A percentile compares a stretch with the other conserved stretches of the same genome.
Evolutionary conservation across 129 eudicot genomes (phyloP).

Genomic region (Centaurea solstitialis): DNA sequence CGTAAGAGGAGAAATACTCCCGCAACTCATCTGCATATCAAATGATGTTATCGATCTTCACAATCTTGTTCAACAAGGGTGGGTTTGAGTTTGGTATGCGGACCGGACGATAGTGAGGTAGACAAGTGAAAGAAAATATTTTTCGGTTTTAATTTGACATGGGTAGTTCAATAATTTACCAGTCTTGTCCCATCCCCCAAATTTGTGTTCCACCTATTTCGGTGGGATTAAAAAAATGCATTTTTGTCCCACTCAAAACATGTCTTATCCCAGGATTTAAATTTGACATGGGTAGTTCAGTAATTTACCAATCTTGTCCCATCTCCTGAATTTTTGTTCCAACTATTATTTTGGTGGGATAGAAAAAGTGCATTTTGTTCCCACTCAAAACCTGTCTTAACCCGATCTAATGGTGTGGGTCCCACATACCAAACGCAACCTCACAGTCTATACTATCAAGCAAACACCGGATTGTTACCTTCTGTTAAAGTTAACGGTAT

Average conservation of each 20-base stretch:
- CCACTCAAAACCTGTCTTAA: too few species aligned
- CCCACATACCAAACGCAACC: too few species aligned
- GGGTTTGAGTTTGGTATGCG: neutral
- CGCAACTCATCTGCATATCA: constrained; percentile 59
- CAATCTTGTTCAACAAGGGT: too few species aligned
- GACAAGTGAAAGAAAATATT: neutral
- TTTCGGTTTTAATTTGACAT: neutral
- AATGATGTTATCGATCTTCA: constrained; percentile 1
- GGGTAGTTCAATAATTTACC: neutral
- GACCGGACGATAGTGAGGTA: neutral
- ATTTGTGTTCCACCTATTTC: too few species aligned
- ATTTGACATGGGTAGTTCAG: too few species aligned
- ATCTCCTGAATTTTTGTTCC: too few species aligned
- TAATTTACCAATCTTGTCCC: too few species aligned
- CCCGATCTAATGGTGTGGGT: too few species aligned
- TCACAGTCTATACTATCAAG: neutral
- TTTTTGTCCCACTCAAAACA: neutral
- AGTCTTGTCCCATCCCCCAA: neutral
- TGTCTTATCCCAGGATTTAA: too few species aligned
- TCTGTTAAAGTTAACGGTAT: constrained; percentile 69
- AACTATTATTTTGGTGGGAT: too few species aligned
- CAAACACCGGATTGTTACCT: constrained; percentile 39
- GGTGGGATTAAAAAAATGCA: neutral
- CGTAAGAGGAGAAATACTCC: constrained; percentile 82
- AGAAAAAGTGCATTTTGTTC: too few species aligned